Conservation (phyloP, 768 basidiomycete genomes). For the Boletus tomentosulus region DNA sequence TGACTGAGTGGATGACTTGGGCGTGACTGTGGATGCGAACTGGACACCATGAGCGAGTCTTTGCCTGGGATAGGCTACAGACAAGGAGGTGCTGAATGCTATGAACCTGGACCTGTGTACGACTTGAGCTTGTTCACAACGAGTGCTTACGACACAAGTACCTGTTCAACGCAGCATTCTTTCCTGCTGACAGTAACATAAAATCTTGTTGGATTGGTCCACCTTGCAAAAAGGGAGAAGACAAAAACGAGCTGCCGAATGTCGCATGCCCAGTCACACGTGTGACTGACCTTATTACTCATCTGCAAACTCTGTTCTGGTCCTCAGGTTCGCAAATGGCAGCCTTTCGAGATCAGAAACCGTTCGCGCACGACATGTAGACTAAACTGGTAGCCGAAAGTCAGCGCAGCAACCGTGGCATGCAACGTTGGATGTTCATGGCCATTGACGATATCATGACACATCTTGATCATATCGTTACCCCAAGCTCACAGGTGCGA, state of each 20-base stretch:
- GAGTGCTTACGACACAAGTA: not conserved
- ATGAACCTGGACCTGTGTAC: constrained; percentile 11
- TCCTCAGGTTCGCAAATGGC: too few relatives aligned
- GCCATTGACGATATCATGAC: too few relatives aligned
- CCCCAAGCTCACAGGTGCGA: too few relatives aligned
- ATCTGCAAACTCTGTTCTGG: too few relatives aligned
- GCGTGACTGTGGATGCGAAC: constrained; percentile 29
- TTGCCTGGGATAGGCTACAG: not conserved
- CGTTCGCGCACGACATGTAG: too few relatives aligned
- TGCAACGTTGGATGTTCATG: not conserved
- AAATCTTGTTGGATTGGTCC: constrained; percentile 5
- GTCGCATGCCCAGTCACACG: not conserved
- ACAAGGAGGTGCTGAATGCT: not conserved
- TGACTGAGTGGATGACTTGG: constrained; percentile 19
- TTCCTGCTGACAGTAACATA: constrained; percentile 39
- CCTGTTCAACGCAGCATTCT: constrained; percentile 39
- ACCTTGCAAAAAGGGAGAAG: not conserved
- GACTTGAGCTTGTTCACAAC: constrained; percentile 2
- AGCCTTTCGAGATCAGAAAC: too few relatives aligned
- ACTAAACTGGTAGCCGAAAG: too few relatives aligned
- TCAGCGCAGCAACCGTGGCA: too few relatives aligned
- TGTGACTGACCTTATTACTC: not conserved
- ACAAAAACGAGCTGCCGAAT: not conserved
- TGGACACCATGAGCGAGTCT: constrained; percentile 5
- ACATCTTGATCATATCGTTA: too few relatives aligned